Evolutionary conservation across 1,284 basidiomycete species (phyloP).

Genomic region (Mycosarcoma mackinlayi): DNA sequence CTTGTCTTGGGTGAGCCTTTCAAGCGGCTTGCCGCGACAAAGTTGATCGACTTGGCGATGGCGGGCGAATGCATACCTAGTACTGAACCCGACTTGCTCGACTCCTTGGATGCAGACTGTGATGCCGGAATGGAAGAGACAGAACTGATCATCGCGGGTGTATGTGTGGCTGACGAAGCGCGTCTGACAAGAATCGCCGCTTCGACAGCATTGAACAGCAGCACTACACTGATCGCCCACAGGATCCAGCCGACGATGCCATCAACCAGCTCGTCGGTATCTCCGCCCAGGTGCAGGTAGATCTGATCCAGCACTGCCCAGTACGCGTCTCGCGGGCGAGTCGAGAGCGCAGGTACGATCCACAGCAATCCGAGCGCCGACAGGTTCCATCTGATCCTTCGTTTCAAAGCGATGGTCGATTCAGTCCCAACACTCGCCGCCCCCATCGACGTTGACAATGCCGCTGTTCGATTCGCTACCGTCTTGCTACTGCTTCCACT

Average conservation of each 20-base stretch:
- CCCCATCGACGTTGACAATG: not conserved
- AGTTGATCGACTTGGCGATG: conserved; percentile 37
- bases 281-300: conserved; percentile 30
- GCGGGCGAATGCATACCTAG: conserved; percentile 36
- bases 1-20: conserved; percentile 48
- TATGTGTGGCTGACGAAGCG: not conserved
- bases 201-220: conserved; percentile 44
- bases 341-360: conserved; percentile 30
- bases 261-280: conserved; percentile 36
- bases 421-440: not conserved
- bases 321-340: conserved; percentile 24
- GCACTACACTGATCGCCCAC: conserved; percentile 38
- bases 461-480: not conserved
- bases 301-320: conserved; percentile 39
- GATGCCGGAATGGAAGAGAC: too few species aligned
- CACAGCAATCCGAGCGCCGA: conserved; percentile 29
- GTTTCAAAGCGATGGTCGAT: conserved; percentile 12
- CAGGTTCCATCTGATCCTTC: conserved; percentile 39
- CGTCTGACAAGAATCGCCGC: conserved; percentile 19
- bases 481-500: conserved; percentile 1
- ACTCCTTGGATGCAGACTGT: not conserved
- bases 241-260: conserved; percentile 35
- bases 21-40: conserved; percentile 37
- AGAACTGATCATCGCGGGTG: not conserved
- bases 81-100: conserved; percentile 8